Base-by-base conservation (phyloP, 176 grass and related monocot species). In the Carex cristatella region DNA sequence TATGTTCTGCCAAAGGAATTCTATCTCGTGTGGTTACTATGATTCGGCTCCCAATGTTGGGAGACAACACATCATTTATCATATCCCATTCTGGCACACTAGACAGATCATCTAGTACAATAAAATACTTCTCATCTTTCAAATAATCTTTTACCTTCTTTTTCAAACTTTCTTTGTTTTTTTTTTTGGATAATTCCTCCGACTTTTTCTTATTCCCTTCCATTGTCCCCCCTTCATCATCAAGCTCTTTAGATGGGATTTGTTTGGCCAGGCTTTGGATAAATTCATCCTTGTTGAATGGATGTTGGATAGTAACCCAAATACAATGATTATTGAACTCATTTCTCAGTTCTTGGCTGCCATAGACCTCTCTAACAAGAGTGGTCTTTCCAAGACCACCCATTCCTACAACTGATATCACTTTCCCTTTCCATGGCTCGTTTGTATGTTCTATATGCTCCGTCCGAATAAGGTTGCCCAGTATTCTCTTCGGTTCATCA, bases 381-480 rank as follows among this genome's bases (percentile, higher is more conserved):
- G 23, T 23, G 23, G 23, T 23, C 23, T 23, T 23, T 23, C 23
- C 23, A 23, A 23, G 23, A 23, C 81, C 87, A 49, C 81, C 82
- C 85, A 89, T 82, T 65, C 87, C 87, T 0, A 69, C 69, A 0
- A 92, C 5, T 9, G 87, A 84, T 6, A 87, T 69, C 3, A 87
- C 88, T 3, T 10, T 3, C 30, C 62, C 15, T 23, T 23, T 23
- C 23, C 23, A 23, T 23, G 23, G 23, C 23, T 23, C 23, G 23
- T 23, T 23, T 23, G 23, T 23, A 23, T 23, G 23, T 23, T 23
- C 23, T 23, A 23, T 23, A 0, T 30, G 12, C 18, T 11, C 2
- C 14, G 64, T 2, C 0, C 0, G 15, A 63, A 90, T 53, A 10
- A 60, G 10, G 0, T 65, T 1, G 1, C 88, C 18, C 12, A 90